These are phyloP conservation scores for Hypseocharis bilobata DNA, from an alignment of 441 rosid genomes.

Conservation along the genomic window DNA sequence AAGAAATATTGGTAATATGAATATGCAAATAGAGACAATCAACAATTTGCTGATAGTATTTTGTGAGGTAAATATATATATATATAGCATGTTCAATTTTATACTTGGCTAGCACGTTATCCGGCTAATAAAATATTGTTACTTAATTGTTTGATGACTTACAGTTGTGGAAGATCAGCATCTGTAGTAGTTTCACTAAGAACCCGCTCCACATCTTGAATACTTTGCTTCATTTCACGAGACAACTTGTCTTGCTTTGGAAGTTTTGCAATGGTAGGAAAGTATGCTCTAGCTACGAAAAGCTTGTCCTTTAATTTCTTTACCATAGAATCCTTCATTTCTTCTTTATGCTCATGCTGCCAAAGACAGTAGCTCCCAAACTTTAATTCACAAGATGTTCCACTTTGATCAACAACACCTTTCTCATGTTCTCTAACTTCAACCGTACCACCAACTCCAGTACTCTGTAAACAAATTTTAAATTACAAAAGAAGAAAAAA, in stretches of 20 bases:
- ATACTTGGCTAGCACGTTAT: not conserved
- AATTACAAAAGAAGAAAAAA: no score
- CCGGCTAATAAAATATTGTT: not conserved
- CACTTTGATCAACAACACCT: conserved; percentile 36
- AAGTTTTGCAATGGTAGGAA: conserved; percentile 82
- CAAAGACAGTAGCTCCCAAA: conserved; percentile 91
- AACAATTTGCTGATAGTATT: not conserved
- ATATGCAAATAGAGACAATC: not conserved
- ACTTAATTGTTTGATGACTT: conserved; percentile 29
- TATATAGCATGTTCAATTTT: not conserved
- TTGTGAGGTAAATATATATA: not conserved
- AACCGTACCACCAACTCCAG: conserved; percentile 20
- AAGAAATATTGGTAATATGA: no score
- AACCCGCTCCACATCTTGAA: conserved; percentile 82
- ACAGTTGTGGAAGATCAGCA: conserved; percentile 71
- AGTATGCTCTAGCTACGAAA: conserved; percentile 90
- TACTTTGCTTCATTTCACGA: conserved; percentile 67
- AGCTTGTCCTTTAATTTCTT: conserved; percentile 79
- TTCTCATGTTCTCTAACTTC: conserved; percentile 20
- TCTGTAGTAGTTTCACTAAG: conserved; percentile 74
- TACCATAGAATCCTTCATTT: conserved; percentile 64
- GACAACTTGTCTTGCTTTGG: conserved; percentile 60
- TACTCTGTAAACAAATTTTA: conserved; percentile 35
- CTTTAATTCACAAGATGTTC: conserved; percentile 53
- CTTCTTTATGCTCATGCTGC: conserved; percentile 67